These are phyloP conservation scores for Acacia melanoxylon DNA, from an alignment of 306 rosid genomes.

Conservation along the genomic window DNA sequence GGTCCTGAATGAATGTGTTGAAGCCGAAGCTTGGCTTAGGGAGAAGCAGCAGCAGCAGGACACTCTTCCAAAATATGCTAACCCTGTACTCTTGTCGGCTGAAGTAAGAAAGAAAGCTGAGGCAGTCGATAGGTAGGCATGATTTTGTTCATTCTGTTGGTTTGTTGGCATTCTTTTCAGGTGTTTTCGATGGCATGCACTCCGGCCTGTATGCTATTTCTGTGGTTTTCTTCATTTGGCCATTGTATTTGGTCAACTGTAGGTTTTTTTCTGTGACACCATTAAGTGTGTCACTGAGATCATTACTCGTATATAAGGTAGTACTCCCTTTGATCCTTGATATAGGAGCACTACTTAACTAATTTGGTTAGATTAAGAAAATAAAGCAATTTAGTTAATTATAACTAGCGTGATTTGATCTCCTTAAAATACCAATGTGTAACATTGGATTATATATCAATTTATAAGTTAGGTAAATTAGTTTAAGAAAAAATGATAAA, in stretches of 20 bases:
- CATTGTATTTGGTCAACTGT: neutral
- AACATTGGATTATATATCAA: neutral
- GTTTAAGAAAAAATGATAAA: neutral
- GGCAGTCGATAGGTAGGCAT: slow-evolving; percentile 70
- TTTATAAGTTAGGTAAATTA: neutral
- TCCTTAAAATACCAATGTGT: neutral
- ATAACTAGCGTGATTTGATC: no score
- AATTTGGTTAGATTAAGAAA: neutral
- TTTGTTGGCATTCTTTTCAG: neutral
- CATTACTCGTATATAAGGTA: neutral
- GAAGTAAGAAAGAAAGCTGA: slow-evolving; percentile 82
- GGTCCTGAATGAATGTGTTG: slow-evolving; percentile 79
- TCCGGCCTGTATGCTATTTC: neutral
- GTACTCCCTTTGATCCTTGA: no score
- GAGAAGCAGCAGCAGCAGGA: slow-evolving; percentile 79
- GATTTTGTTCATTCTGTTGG: neutral
- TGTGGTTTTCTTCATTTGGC: neutral
- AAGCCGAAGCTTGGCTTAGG: slow-evolving; percentile 88
- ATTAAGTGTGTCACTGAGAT: neutral
- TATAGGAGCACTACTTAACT: no score
- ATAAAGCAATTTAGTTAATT: no score
- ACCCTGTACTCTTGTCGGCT: slow-evolving; percentile 69
- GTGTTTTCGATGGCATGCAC: neutral
- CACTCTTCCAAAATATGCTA: slow-evolving; percentile 69
- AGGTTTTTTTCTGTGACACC: neutral